Base-by-base conservation (phyloP, 139 green algal genomes). In the Haematococcus sp. region DNA sequence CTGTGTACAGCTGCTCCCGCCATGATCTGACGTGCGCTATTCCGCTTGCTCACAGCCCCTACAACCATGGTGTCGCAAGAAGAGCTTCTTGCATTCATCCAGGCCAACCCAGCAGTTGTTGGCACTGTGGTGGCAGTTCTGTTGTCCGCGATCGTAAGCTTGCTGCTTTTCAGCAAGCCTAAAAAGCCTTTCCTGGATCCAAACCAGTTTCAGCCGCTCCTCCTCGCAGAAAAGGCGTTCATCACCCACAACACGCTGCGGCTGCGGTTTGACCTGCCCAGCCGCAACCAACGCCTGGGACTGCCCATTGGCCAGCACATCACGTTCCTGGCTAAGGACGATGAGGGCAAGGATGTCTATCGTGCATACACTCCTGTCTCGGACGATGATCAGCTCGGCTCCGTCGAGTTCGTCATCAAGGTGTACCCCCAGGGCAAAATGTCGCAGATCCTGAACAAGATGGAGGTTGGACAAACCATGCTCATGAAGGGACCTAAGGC, bases 391-490 rank as follows among this genome's bases (percentile, higher is more conserved):
- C 59, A 59, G 40, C 72, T 82, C 2, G 90, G 91, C 4, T 60
- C 64, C 17, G 90, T 97, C 0, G 90, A 94, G 25, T 95, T 97
- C 63, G 88, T 97, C 40, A 93, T 97, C 79, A 97, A 97, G 83
- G 56, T 98, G 1, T 98, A 98, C 75, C 84, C 87, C 2, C 56
- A 91, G 35, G 93, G 93, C 64, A 90, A 91, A 64, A 97, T 98
- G 93, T 91, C 92, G 2, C 93, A 97, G 83, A 77, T 86, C 15
- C 43, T 98, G 27, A 84, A 89, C 71, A 87, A 87, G 33, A 77
- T 97, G 75, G 27, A 88, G 7, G 70, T 97, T 4, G 92, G 93
- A 7, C 76, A 95, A 56, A 85, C 58, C 16, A 80, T 98, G 74
- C 68, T 84, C 3, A 94, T 98, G 86, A 94, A 93, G 73, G 94